Percentiles rank a stretch among this genome's conserved stretches.
These are phyloP conservation scores for Didymella glomerata DNA, from an alignment of 2,329 filamentous ascomycete species.

Conservation along the genomic window DNA sequence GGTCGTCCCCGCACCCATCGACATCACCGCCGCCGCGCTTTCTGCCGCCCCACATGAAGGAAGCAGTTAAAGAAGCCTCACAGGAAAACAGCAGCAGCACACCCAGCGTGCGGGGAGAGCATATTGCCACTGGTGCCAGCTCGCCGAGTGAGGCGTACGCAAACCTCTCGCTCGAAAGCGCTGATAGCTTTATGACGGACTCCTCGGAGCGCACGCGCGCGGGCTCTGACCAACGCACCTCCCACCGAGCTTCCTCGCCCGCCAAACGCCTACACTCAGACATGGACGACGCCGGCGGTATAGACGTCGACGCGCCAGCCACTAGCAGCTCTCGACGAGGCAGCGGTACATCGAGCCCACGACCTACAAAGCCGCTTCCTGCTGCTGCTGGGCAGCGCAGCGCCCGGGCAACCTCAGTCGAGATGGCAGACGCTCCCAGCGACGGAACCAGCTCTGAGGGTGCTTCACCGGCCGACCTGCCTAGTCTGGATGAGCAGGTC, in stretches of 20 bases:
- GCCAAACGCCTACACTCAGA: conserved; percentile 64
- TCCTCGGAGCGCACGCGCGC: conserved; percentile 37
- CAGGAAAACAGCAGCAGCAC: conserved; percentile 33
- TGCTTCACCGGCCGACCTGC: conserved; percentile 28
- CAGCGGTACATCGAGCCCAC: conserved; percentile 40
- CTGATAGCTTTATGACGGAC: conserved; percentile 43
- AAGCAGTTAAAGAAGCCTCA: conserved; percentile 56
- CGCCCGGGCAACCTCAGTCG: conserved; percentile 53
- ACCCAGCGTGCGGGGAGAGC: conserved; percentile 43
- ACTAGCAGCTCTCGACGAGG: conserved; percentile 26
- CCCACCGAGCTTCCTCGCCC: conserved; percentile 60
- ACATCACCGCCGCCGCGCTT: conserved; percentile 56
- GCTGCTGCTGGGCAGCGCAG: conserved; percentile 35
- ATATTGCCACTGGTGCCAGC: conserved; percentile 52
- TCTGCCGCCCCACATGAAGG: conserved; percentile 65
- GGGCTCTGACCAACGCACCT: conserved; percentile 27
- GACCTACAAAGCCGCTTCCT: conserved; percentile 38
- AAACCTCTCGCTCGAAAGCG: conserved; percentile 59
- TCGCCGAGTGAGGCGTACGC: conserved; percentile 64
- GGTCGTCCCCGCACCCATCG: conserved; percentile 50
- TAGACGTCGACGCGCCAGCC: conserved; percentile 45
- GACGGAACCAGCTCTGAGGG: conserved; percentile 39
- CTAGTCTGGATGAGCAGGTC: conserved; percentile 71
- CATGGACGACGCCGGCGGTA: conserved; percentile 58
- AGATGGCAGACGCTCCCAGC: conserved; percentile 53